Evolutionary conservation across 2,329 filamentous ascomycete genomes (phyloP), one percentile per base, ranked within the genome.

Genomic region (Emmonsiellopsis sp.): DNA sequence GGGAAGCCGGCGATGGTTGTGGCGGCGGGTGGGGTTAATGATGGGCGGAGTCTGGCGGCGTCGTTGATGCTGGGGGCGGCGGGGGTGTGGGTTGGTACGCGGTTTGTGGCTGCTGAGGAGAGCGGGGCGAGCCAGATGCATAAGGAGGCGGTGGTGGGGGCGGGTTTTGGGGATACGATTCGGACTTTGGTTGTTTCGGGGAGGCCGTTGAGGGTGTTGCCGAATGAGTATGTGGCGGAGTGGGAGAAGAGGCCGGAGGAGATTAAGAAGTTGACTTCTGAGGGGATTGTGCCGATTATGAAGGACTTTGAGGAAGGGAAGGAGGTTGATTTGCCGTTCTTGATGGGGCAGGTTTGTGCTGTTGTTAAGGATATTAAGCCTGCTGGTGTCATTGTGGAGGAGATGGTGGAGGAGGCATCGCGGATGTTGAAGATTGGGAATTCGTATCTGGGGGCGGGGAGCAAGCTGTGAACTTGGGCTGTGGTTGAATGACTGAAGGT

Each of bases 341-440:
- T 96, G 64, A 96, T 96, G 92, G 92, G 92, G 1, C 89, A 95
- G 73, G 91, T 96, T 7, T 87, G 89, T 0, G 91, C 87, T 1
- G 79, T 84, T 1, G 87, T 96, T 54, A 70, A 74, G 35, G 82
- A 85, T 60, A 81, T 96, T 55, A 83, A 93, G 75, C 89, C 91
- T 0, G 92, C 92, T 0, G 80, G 76, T 46, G 79, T 85, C 59
- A 95, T 97, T 73, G 84, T 97, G n/a, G 80, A 84, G 56, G 89
- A 94, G 60, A 96, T 97, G 89, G 87, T 95, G 8, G 72, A 73
- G 16, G 84, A 91, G 67, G 89, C 88, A 1, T 82, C 84, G 7
- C 77, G 80, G 1, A 81, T 85, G 76, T 65, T 94, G 62, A 81
- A 76, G 67, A 66, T 77, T 31, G 86, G 84, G 3, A 73, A 77